Percentiles rank a stretch among this genome's conserved stretches.
Conservation (phyloP, 2,329 filamentous ascomycete species). For the Tolypocladium album region DNA sequence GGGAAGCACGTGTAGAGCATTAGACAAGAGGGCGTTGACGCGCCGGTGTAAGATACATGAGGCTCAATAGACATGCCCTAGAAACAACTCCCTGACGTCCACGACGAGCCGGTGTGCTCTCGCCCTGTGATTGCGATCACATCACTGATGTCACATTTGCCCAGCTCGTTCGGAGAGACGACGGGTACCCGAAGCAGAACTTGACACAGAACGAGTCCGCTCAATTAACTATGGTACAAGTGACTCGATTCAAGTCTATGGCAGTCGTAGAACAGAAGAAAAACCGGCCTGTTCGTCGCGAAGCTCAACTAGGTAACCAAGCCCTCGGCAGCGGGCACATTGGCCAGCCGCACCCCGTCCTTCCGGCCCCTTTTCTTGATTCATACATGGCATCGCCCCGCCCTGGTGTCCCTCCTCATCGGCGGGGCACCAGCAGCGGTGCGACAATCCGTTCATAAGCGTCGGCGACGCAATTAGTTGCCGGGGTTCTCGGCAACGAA, state of each 20-base stretch:
- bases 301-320: conserved; percentile 6
- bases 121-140: too few species aligned
- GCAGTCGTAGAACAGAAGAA: conserved; percentile 14
- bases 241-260: conserved; percentile 23
- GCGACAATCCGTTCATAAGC: not conserved
- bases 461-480: conserved; percentile 33
- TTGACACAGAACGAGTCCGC: not conserved
- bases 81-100: not conserved
- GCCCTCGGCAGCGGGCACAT: not conserved
- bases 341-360: conserved; percentile 2
- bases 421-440: not conserved
- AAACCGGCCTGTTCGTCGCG: conserved; percentile 3
- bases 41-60: not conserved
- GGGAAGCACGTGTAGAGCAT: not conserved
- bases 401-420: not conserved
- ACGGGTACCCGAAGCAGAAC: not conserved
- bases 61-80: not conserved
- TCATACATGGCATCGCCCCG: not conserved
- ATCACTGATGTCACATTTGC: too few species aligned
- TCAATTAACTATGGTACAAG: conserved; percentile 22
- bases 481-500: conserved; percentile 50
- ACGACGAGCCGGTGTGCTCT: not conserved
- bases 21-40: not conserved
- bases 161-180: not conserved
- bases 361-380: not conserved